Base-by-base conservation (phyloP, 495 filamentous ascomycete species). In the Sabuloglossum arenarium region DNA sequence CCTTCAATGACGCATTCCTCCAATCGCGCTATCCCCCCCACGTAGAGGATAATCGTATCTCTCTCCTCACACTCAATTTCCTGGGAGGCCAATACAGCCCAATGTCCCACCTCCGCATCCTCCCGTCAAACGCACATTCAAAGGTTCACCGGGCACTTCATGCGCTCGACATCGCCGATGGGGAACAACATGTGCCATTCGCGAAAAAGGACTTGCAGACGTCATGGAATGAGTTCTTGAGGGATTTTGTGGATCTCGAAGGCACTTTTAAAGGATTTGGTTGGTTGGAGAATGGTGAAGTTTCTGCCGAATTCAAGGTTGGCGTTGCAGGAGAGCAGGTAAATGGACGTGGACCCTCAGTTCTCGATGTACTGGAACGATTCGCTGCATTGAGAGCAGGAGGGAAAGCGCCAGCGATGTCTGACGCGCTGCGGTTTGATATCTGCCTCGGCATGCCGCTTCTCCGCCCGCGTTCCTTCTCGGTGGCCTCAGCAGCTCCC, bases 401-500 rank as follows among this genome's bases (percentile, higher is more conserved):
- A n/a, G n/a, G n/a, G n/a, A n/a, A n/a, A n/a, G n/a, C n/a, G n/a
- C n/a, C n/a, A 39, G 16, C 16, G 8, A 39, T 25, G 8, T 21
- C 16, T 61, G 6, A 10, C 16, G 0, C 19, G 11, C 34, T 47
- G 21, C 49, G 32, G 25, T 23, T 34, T 14, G 34, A 54, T 32
- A 54, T 64, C 16, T 54, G 37, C 45, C 54, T 59, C 6, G 42
- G 46, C 23, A 61, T 66, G 55, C 61, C 59, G 23, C 53, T 57
- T 21, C 50, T 63, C 30, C 32, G 56, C 21, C 39, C 64, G 6
- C 59, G 64, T 31, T 61, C 59, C 25, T 66, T 63, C 43, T 66
- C 64, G 8, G 47, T 66, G 12, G 61, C 64, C 30, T 66, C 64
- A 14, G 59, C 54, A 4, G 51, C 21, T 14, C 42, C 39, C 4